phyloP scores from a whole-genome alignment of 2,329 filamentous ascomycete genomes.

The Calycina herbarum region DNA sequence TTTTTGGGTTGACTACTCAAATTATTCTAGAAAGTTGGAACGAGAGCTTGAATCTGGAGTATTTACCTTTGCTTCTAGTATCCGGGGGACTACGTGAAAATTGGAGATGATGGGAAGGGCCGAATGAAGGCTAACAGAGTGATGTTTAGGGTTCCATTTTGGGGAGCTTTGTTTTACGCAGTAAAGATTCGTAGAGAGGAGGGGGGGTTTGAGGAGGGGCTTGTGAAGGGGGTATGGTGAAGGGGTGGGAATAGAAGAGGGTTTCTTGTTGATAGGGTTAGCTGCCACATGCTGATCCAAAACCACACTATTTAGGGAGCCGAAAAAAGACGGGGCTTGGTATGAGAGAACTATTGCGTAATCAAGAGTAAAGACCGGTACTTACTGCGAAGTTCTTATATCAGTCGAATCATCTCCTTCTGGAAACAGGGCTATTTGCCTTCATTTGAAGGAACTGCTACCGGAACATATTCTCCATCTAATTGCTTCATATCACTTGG shows the following conservation, averaged over 20 bases:
- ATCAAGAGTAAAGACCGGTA: too few relatives aligned
- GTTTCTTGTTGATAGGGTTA: too few relatives aligned
- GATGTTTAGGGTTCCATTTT: slow-evolving; percentile 10
- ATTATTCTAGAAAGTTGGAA: background rate
- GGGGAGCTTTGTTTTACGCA: slow-evolving; percentile 9
- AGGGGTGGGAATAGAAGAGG: background rate
- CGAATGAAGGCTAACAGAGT: background rate
- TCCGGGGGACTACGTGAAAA: too few relatives aligned
- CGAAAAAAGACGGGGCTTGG: too few relatives aligned
- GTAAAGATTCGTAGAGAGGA: slow-evolving; percentile 10
- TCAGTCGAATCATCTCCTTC: background rate
- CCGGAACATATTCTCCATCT: background rate
- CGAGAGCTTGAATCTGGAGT: too few relatives aligned
- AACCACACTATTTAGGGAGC: too few relatives aligned
- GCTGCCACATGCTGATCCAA: too few relatives aligned
- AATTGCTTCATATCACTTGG: background rate
- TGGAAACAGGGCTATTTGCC: background rate
- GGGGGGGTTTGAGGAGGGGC: background rate
- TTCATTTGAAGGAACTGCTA: background rate
- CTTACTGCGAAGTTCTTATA: background rate
- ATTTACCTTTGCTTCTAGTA: background rate
- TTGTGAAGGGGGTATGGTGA: background rate
- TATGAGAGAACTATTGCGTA: too few relatives aligned
- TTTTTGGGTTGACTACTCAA: background rate
- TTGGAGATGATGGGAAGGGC: too few relatives aligned